These are phyloP conservation scores for Globisporangium heterothallicum DNA, from an alignment of 352 stramenopile species.

Conservation along the genomic window DNA sequence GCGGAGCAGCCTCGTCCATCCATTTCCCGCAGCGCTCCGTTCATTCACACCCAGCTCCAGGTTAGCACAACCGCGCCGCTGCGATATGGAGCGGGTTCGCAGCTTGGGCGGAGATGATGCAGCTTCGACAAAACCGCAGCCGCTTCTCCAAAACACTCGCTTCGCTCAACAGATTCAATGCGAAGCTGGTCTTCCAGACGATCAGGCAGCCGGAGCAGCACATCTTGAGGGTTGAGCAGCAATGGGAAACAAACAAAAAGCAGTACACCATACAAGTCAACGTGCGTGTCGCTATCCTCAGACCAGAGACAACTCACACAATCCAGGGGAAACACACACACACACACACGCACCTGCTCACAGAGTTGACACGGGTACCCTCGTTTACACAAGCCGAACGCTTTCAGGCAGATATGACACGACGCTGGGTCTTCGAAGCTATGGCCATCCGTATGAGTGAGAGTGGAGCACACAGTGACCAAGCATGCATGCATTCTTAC, in stretches of 20 bases:
- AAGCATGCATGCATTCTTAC: not conserved
- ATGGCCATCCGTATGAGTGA: not conserved
- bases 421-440: conserved; percentile 10
- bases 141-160: conserved; percentile 12
- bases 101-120: conserved; percentile 11
- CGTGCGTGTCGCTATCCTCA: no score
- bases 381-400: conserved; percentile 8
- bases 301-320: no score
- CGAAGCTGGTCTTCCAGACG: conserved; percentile 15
- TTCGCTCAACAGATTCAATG: conserved; percentile 9
- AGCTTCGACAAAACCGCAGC: conserved; percentile 14
- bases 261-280: no score
- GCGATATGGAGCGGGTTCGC: conserved; percentile 13
- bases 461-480: no score
- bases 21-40: not conserved
- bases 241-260: not conserved
- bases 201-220: conserved; percentile 17
- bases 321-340: not conserved
- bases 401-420: conserved; percentile 16
- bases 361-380: conserved; percentile 14
- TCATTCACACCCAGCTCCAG: not conserved
- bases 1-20: not conserved
- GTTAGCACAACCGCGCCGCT: conserved; percentile 1
- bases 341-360: conserved; percentile 7
- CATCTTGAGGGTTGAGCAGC: not conserved